Evolutionary conservation across 2,329 filamentous ascomycete genomes (phyloP), one percentile per base, ranked within the genome.

Genomic region (Talaromyces sp.): DNA sequence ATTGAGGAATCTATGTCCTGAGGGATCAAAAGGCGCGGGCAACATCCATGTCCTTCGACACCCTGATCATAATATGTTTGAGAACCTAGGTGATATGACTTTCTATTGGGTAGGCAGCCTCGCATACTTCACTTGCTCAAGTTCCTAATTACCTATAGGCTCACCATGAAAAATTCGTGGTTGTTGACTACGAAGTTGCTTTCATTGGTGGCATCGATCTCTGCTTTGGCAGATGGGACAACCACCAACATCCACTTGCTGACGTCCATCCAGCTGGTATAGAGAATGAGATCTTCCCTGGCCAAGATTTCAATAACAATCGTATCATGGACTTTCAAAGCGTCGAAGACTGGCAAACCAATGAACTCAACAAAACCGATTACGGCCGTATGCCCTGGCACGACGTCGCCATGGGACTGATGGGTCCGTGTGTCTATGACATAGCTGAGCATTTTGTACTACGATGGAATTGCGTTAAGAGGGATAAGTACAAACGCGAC

Each of bases 241-340:
- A 86, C 63, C 87, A 90, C 68, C 91, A 96, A 73, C 95, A 98
- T 78, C 85, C 89, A 1, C 84, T 97, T 14, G 86, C 94, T 0
- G 95, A 98, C 75, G 88, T 93, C 0, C 93, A 98, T 74, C 94
- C 94, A 0, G 88, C 89, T 50, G 91, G 91, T 22, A 86, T 97
- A 19, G 83, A 86, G 14, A 87, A 93, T 63, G 93, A 97, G 76
- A 84, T 97, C 22, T 99, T 92, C 84, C 93, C 95, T 0, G 95
- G 95, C 0, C 95, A 99, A 74, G 95, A 99, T 73, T 98, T 96
- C 82, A 98, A 98, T 78, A 98, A 98, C 78, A 97, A 97, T 76
- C 88, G 94, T 43, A 89, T 98, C 70, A 91, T 96, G 89, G 95
- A 99, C 73, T 99, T 98, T 75, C 85, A 97, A 71, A 90, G 89